These are phyloP conservation scores for Detonula confervacea DNA, from an alignment of 352 stramenopile genomes.

Conservation along the genomic window DNA sequence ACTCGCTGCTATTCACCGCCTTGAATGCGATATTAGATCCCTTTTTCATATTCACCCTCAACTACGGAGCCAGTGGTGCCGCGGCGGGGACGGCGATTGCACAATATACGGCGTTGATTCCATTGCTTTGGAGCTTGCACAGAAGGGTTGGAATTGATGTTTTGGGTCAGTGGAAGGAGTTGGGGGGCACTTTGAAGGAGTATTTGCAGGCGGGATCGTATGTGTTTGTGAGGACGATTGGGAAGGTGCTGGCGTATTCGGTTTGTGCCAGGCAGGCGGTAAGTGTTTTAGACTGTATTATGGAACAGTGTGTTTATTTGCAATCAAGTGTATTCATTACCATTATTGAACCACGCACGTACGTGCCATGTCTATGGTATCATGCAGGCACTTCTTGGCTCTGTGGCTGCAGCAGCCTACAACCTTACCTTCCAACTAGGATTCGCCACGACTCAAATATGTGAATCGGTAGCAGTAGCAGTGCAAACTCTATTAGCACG, in stretches of 20 bases:
- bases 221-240: conserved; percentile 78
- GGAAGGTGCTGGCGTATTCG: conserved; percentile 83
- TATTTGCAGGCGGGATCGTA: conserved; percentile 75
- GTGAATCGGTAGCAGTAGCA: conserved; percentile 85
- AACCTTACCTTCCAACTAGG: conserved; percentile 87
- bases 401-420: conserved; percentile 84
- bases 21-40: conserved; percentile 85
- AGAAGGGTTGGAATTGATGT: conserved; percentile 73
- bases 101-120: conserved; percentile 81
- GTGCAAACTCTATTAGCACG: conserved; percentile 84
- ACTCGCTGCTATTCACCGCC: conserved; percentile 76
- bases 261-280: conserved; percentile 76
- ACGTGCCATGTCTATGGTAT: not conserved
- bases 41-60: conserved; percentile 84
- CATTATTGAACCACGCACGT: no score
- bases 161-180: conserved; percentile 61
- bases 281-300: conserved; percentile 22
- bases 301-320: no score
- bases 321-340: no score
- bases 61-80: conserved; percentile 79
- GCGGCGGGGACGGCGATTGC: conserved; percentile 81
- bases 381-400: conserved; percentile 74
- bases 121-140: conserved; percentile 74
- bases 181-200: conserved; percentile 64
- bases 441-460: conserved; percentile 88